These are phyloP conservation scores for Mortierella sp. DNA, from an alignment of 371 early-diverging fungal genomes.

Conservation along the genomic window DNA sequence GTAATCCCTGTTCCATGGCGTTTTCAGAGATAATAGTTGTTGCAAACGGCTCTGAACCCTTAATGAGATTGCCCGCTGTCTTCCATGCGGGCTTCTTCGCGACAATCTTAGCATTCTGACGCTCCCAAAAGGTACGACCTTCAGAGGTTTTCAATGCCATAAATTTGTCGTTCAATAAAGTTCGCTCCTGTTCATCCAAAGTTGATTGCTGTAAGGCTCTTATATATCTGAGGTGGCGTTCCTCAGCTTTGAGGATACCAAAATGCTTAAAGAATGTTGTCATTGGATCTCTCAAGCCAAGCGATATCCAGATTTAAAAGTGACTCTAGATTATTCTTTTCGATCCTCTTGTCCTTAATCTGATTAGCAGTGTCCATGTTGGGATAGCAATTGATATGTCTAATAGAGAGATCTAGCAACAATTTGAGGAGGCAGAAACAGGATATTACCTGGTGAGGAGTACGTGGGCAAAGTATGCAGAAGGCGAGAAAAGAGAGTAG, in stretches of 20 bases:
- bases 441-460: no score
- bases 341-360: not conserved
- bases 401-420: conserved; percentile 3
- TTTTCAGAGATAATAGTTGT: conserved; percentile 15
- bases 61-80: conserved; percentile 23
- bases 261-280: conserved; percentile 2
- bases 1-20: conserved; percentile 15
- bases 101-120: conserved; percentile 4
- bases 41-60: conserved; percentile 19
- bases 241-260: not conserved
- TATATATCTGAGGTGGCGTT: conserved; percentile 3
- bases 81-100: conserved; percentile 22
- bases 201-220: not conserved
- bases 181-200: conserved; percentile 5
- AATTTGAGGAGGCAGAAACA: conserved; percentile 1
- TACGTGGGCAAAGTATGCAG: no score
- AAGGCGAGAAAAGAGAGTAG: no score
- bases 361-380: conserved; percentile 12
- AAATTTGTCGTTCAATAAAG: conserved; percentile 8
- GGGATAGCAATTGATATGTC: conserved; percentile 5
- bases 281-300: not conserved
- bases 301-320: not conserved
- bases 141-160: not conserved
- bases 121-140: conserved; percentile 9
- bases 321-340: not conserved